Base-by-base conservation (phyloP, 1,139 yeast species). In the Debaryomycetaceae sp. region DNA sequence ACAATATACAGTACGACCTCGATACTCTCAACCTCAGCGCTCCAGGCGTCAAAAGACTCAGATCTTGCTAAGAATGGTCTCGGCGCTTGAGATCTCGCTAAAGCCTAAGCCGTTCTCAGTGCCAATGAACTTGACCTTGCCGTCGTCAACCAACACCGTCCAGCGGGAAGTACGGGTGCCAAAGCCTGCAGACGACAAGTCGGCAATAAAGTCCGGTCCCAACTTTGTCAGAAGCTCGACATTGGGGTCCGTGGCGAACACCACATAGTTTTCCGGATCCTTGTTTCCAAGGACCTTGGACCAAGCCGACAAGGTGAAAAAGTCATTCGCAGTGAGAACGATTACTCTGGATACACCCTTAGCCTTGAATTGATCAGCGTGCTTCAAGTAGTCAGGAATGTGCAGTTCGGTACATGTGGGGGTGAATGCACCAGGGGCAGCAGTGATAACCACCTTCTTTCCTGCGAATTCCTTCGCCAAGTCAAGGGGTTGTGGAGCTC, bases 301-400 rank as follows among this genome's bases (percentile, higher is more conserved):
- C 92, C 93, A 82, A 23, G 92, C 92, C 38, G 71, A 59, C 51
- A 64, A 62, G 33, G 85, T 92, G 49, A 83, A 15, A 22, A 95
- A 82, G 44, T 81, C 85, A 56, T 85, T 87, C 35, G 83, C 81
- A 30, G 92, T 69, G 34, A 82, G 51, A 19, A 85, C 78, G 35
- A 83, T 62, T 31, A 86, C 62, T 44, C 72, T 72, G 48, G 77
- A 82, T 25, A 80, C 82, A 21, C 86, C 83, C 56, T 78, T 78
- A 31, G 64, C 60, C 55, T 72, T 67, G 43, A 79, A 64, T 33
- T 75, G 69, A 8, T 52, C 51, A 32, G 68, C 47, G 34, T 71
- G 59, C 31, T 61, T 53, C 38, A 85, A 57, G 57, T 65, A 82
- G 18, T 77, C 83, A 20, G 95, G 95, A 40, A 86, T 74, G 55